Conservation (phyloP, 2,329 filamentous ascomycete species). For the Raffaelea albimanens region DNA sequence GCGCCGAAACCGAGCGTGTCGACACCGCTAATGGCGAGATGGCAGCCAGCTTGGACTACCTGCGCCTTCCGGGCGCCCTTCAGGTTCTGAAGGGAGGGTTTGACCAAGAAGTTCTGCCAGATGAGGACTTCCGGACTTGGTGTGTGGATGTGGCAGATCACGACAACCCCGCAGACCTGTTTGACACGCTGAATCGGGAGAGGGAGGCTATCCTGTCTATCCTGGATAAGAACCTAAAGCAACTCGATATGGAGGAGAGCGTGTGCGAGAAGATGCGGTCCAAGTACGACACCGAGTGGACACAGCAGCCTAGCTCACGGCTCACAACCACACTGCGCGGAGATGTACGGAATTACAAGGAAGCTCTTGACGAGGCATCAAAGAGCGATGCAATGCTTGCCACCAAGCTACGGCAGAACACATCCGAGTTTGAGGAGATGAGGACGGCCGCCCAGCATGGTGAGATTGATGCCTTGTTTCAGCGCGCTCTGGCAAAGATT, state of each 20-base stretch:
- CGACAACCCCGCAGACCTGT: constrained; percentile 66
- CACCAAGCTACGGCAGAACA: constrained; percentile 74
- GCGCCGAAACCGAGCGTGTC: constrained; percentile 87
- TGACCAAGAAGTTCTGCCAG: constrained; percentile 78
- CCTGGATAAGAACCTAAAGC: constrained; percentile 73
- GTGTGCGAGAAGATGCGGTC: constrained; percentile 99
- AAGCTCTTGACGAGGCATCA: constrained; percentile 81
- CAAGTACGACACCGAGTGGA: constrained; percentile 94
- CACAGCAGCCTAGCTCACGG: constrained; percentile 86
- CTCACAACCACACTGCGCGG: constrained; percentile 79
- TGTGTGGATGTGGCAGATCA: constrained; percentile 87
- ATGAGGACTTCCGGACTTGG: constrained; percentile 89
- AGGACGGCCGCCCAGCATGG: constrained; percentile 76
- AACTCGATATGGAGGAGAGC: constrained; percentile 92
- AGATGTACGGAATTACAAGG: constrained; percentile 80
- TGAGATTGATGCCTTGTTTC: constrained; percentile 81
- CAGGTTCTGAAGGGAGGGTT: constrained; percentile 89
- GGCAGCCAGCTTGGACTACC: constrained; percentile 87
- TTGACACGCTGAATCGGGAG: constrained; percentile 69
- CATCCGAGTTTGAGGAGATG: constrained; percentile 92
- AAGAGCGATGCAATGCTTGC: constrained; percentile 79
- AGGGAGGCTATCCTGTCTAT: constrained; percentile 64
- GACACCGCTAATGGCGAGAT: constrained; percentile 92
- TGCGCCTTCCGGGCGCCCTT: constrained; percentile 79
- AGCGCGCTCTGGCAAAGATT: constrained; percentile 72